Evolutionary conservation across 2,329 filamentous ascomycete genomes (phyloP), one percentile per base, ranked within the genome.

Genomic region (Botryosphaeria agaves): DNA sequence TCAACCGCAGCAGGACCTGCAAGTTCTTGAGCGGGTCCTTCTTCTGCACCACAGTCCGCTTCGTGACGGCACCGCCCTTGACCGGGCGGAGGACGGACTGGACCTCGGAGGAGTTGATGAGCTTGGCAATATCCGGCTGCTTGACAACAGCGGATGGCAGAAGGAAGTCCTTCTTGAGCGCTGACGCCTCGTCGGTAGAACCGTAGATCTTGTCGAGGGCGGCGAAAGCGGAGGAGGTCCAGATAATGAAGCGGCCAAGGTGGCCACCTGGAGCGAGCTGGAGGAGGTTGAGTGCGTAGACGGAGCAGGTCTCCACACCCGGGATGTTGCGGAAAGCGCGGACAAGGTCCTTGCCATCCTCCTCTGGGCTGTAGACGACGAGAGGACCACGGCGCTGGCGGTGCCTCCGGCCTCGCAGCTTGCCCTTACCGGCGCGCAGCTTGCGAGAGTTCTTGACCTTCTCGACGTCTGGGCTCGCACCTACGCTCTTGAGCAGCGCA

Each of bases 1-100:
- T 98, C 61, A 98, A 80, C 53, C 89, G 80, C 57, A 98, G 80
- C 64, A 94, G 74, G 46, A 98, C 79, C 73, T 95, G 89, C 76
- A 84, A 92, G 80, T 98, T 98, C 66, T 70, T 72, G 48, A 98
- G 84, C 53, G 89, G 89, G 75, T 98, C 98, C 85, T 95, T 95
- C 84, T 98, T 98, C 75, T 94, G 87, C 46, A 93, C 83, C 53
- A 71, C 65, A 46, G 69, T 65, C 56, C 89, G 82, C 76, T 94
- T 94, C 63, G 84, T 91, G 55, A 75, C 64, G 55, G 83, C 74
- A 48, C 78, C 74, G 49, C 89, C 89, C 72, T 85, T 89, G 61
- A 85, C 83, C 38, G 78, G 83, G 50, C 80, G 76, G 53, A 98
- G 75, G 36, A 93, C 87, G 62, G 77, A 81, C 77, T 98, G 89